These are phyloP conservation scores for Mycena indigotica DNA, from an alignment of 768 basidiomycete species.

Conservation along the genomic window DNA sequence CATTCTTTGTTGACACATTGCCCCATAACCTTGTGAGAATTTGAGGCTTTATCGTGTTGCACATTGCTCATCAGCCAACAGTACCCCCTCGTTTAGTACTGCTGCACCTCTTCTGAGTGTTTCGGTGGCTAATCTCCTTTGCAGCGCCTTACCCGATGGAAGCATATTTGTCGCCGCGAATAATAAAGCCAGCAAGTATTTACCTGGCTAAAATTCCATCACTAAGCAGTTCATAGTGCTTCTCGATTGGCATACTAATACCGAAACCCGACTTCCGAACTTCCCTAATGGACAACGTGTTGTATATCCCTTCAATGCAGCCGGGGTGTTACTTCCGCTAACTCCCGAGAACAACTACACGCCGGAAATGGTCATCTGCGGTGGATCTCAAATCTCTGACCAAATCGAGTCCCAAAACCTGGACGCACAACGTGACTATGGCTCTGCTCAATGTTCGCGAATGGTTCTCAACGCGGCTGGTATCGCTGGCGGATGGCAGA, in stretches of 20 bases:
- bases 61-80: background rate
- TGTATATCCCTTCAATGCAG: constrained; percentile 23
- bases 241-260: constrained; percentile 27
- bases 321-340: constrained; percentile 30
- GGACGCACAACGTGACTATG: constrained; percentile 27
- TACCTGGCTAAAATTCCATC: background rate
- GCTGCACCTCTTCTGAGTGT: too few relatives aligned
- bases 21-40: constrained; percentile 16
- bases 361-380: constrained; percentile 32
- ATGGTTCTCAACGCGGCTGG: constrained; percentile 29
- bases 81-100: constrained; percentile 19
- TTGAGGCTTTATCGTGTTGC: background rate
- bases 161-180: constrained; percentile 29
- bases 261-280: constrained; percentile 28
- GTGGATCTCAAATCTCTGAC: constrained; percentile 28
- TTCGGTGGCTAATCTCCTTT: background rate
- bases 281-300: constrained; percentile 29
- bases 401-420: constrained; percentile 14
- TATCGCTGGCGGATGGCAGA: constrained; percentile 31
- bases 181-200: constrained; percentile 22
- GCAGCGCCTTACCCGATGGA: constrained; percentile 24
- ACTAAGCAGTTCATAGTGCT: constrained; percentile 25
- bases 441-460: constrained; percentile 30
- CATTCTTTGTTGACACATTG: constrained; percentile 20
- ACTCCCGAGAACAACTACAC: constrained; percentile 32